Evolutionary conservation across 164 flowering plant genomes (phyloP).

Genomic region (Euptelea pleiosperma): DNA sequence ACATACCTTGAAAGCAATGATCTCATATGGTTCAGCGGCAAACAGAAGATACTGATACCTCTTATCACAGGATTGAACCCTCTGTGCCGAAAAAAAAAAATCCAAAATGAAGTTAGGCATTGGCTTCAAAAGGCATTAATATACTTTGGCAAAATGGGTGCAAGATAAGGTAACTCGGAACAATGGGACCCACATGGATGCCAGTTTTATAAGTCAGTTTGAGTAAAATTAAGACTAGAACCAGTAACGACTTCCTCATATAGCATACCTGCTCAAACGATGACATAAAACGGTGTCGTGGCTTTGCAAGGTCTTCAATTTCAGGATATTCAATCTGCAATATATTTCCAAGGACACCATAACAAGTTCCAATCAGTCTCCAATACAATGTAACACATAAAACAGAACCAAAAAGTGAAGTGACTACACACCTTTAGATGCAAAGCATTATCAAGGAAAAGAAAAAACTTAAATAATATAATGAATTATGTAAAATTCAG

Average conservation of each 20-base stretch:
- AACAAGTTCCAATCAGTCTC: neutral
- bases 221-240: neutral
- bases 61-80: slow-evolving; percentile 79
- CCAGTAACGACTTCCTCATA: neutral
- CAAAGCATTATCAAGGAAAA: neutral
- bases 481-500: neutral
- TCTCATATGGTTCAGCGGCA: slow-evolving; percentile 99
- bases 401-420: too few species aligned
- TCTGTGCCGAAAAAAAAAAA: slow-evolving; percentile 37
- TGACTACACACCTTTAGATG: neutral
- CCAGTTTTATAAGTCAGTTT: too few species aligned
- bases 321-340: slow-evolving; percentile 96
- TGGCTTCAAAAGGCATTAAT: too few species aligned
- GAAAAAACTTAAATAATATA: neutral
- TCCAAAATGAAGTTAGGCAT: too few species aligned
- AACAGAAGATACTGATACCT: slow-evolving; percentile 82
- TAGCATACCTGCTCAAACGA: slow-evolving; percentile 86
- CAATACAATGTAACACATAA: too few species aligned
- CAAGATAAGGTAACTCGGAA: too few species aligned
- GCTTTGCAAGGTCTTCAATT: slow-evolving; percentile 83
- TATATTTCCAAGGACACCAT: neutral
- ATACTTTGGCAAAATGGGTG: too few species aligned
- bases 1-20: slow-evolving; percentile 80
- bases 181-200: too few species aligned
- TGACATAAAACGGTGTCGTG: slow-evolving; percentile 97